Base-by-base conservation (phyloP, 2,329 filamentous ascomycete species). In the Penicillium sp. region DNA sequence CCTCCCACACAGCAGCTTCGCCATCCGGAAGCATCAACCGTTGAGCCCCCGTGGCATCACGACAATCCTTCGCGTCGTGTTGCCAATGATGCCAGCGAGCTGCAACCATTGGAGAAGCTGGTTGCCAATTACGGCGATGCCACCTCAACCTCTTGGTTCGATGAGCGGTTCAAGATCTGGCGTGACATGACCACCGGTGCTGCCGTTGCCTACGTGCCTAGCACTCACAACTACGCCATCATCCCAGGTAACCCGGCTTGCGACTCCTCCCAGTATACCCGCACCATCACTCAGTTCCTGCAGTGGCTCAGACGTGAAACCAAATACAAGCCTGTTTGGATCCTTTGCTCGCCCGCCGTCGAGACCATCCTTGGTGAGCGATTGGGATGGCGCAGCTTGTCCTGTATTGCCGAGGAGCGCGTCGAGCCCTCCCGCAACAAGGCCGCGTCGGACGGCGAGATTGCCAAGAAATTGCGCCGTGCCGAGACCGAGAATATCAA, bases 61-160 rank as follows among this genome's bases (percentile, higher is more conserved):
- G 61, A 65, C 27, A 71, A 60, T 63, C 72, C 56, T 29, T 29
- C 39, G 62, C 72, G 53, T 49, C 62, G 75, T 10, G 74, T 76
- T 59, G 73, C 73, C 9, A 60, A 73, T 60, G 79, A 73, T 50
- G 68, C 74, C 45, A 75, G 78, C 7, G 79, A 86, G 43, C 77
- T 88, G 47, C 91, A 91, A 45, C 81, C 90, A 0, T 70, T 97
- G 4, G 90, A 92, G 68, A 88, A 96, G 68, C 85, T 97, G 34
- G 91, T 97, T 69, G 91, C 91, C 67, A 97, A 97, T 72, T 97
- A 97, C 62, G 92, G 92, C 56, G 92, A 97, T 71, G 91, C 92
- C 2, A 91, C 91, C 42, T 95, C 96, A 66, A 97, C 92, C 0
- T 94, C 91, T 0, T 97, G 91, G 91, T 83, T 94, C 7, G 92